Evolutionary conservation across 2,329 filamentous ascomycete genomes (phyloP), one percentile per base, ranked within the genome.

Genomic region (Epichloe scottii): DNA sequence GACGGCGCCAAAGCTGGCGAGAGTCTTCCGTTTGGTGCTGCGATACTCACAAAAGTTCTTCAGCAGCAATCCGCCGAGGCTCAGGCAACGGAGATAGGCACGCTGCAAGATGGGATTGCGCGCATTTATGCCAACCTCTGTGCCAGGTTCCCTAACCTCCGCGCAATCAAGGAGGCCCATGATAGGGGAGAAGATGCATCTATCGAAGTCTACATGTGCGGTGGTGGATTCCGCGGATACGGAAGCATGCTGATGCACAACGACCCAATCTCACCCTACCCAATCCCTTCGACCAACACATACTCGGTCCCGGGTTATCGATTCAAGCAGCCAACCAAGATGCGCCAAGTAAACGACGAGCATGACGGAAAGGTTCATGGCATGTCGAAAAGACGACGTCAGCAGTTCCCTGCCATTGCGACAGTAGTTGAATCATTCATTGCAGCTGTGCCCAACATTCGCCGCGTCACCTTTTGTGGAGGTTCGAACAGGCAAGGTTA

Each of bases 201-300:
- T 4, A 73, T 89, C 52, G 80, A 85, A 35, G 72, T 95, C 8
- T 95, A 90, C 63, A 81, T 96, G 52, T 95, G 87, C 55, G 90
- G 90, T 42, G 90, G 90, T 23, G 90, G 90, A 0, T 95, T 95
- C 63, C 76, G 90, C 37, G 90, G 90, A 15, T 95, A 94, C 74
- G 90, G 89, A 6, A 94, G 88, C 66, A 82, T 95, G 61, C 74
- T 95, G 49, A 90, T 95, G 85, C 82, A 85, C 62, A 77, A 79
- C 57, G 86, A 91, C 59, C 67, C 72, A 5, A 77, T 88, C 42
- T 72, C 77, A 50, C 88, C 88, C 0, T 96, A 95, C 63, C 90
- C 90, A 0, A 85, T 95, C 26, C 80, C 88, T 0, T 82, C 85
- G 19, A 84, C 93, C 64, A 90, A 89, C 55, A 84, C 86, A 2